phyloP scores from a whole-genome alignment of 495 filamentous ascomycete genomes.

The Pseudomonodictys pantanalensis region DNA sequence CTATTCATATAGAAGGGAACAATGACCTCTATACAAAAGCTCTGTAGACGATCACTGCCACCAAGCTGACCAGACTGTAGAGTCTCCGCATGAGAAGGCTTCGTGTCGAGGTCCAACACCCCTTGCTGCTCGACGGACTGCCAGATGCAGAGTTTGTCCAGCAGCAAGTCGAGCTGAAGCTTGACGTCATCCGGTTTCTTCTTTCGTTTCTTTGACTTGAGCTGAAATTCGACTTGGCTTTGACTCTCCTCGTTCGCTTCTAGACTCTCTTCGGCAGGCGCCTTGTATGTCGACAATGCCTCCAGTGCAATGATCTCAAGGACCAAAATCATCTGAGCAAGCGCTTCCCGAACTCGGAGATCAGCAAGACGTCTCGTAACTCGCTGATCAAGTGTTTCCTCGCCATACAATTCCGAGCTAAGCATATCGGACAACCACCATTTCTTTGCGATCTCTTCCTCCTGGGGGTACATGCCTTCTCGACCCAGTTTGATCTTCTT shows the following conservation, averaged over 20 bases:
- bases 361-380: constrained; percentile 59
- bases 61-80: constrained; percentile 31
- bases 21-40: constrained; percentile 92
- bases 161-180: constrained; percentile 73
- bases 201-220: constrained; percentile 39
- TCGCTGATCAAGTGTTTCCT: constrained; percentile 47
- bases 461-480: constrained; percentile 71
- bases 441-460: constrained; percentile 67
- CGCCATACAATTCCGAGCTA: constrained; percentile 34
- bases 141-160: constrained; percentile 95
- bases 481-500: constrained; percentile 70
- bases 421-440: constrained; percentile 64
- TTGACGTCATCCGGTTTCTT: constrained; percentile 58
- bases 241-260: constrained; percentile 25
- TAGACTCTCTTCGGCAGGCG: constrained; percentile 43
- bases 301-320: constrained; percentile 78
- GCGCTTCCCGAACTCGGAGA: constrained; percentile 66
- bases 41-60: constrained; percentile 54
- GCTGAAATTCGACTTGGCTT: constrained; percentile 30
- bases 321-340: constrained; percentile 86
- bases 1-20: constrained; percentile 87
- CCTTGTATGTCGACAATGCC: constrained; percentile 40
- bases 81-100: not conserved
- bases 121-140: constrained; percentile 68
- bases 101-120: constrained; percentile 31